Percentiles rank a stretch among this genome's conserved stretches.
phyloP scores from a whole-genome alignment of 1,139 yeast genomes.

The Protomyces inundatus region DNA sequence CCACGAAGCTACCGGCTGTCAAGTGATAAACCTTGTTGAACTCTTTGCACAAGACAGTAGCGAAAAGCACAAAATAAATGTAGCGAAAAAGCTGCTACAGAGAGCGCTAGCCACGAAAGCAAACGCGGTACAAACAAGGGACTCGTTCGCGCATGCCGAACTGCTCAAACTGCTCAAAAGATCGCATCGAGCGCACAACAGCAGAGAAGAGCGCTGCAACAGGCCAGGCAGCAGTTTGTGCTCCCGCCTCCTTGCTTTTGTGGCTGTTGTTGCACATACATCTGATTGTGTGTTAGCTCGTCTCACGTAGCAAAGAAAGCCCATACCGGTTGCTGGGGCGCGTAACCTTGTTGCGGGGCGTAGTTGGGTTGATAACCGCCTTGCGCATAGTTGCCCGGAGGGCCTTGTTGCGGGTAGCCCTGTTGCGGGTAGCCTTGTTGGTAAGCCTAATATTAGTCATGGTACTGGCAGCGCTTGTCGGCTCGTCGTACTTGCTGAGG shows the following conservation, averaged over 20 bases:
- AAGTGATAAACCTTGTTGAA: too few relatives aligned
- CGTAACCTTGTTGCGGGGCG: slow-evolving; percentile 2
- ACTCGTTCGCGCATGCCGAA: too few relatives aligned
- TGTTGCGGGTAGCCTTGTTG: neutral
- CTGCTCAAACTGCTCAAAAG: neutral
- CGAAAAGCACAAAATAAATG: too few relatives aligned
- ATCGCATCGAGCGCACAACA: slow-evolving; percentile 23
- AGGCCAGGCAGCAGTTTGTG: slow-evolving; percentile 15
- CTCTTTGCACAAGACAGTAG: too few relatives aligned
- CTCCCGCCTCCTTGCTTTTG: neutral
- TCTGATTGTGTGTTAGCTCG: neutral
- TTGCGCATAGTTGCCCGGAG: neutral
- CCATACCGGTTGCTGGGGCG: slow-evolving; percentile 7
- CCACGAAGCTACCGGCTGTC: too few relatives aligned
- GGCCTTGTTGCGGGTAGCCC: slow-evolving; percentile 17
- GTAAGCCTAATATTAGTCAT: neutral
- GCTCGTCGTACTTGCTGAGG: slow-evolving; percentile 3
- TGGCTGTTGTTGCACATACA: slow-evolving; percentile 11
- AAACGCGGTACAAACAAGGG: too few relatives aligned
- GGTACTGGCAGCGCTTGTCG: neutral
- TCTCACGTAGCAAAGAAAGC: neutral
- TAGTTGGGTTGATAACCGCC: neutral
- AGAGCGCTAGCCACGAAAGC: too few relatives aligned
- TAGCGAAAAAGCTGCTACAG: too few relatives aligned
- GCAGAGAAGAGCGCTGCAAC: slow-evolving; percentile 12